Base-by-base conservation (phyloP, 2,329 filamentous ascomycete species). In the Ramichloridium luteum region DNA sequence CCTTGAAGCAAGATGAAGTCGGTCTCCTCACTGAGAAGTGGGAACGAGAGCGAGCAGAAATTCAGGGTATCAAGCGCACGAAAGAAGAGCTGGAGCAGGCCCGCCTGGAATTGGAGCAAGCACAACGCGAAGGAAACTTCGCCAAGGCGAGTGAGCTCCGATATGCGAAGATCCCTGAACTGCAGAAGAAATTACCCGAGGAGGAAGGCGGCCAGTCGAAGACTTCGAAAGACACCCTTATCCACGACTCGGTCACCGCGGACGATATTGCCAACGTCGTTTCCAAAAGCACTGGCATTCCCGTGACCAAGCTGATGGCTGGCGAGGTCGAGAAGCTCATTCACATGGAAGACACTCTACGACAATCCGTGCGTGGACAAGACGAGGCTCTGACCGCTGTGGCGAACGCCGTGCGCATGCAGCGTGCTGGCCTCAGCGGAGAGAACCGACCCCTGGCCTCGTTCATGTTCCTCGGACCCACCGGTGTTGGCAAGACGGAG, bases 391-490 rank as follows among this genome's bases (percentile, higher is more conserved):
- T 98, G 36, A 78, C 78, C 42, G 82, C 86, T 12, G 88, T 96
- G 1, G 80, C 88, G 18, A 81, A 96, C 51, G 90, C 90, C 1
- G 88, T 98, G 6, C 76, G 90, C 13, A 80, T 94, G 65, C 90
- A 96, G 57, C 73, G 90, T 42, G 90, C 90, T 6, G 90, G 90
- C 1, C 66, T 96, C 6, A 92, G 80, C 37, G 85, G 85, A 18
- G 84, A 94, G 49, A 93, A 94, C 55, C 71, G 85, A 1, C 90
- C 90, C 0, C 68, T 93, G 4, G 90, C 88, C 0, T 92, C 81
- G 0, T 94, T 96, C 64, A 94, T 96, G 78, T 94, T 96, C 70
- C 70, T 96, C 3, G 90, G 90, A 0, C 90, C 90, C 4, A 96
- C 90, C 0, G 90, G 90, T 51, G 88, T 94, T 12, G 90, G 90